Evolutionary conservation across 495 filamentous ascomycete species (phyloP).

Genomic region (Penicillium steckii): DNA sequence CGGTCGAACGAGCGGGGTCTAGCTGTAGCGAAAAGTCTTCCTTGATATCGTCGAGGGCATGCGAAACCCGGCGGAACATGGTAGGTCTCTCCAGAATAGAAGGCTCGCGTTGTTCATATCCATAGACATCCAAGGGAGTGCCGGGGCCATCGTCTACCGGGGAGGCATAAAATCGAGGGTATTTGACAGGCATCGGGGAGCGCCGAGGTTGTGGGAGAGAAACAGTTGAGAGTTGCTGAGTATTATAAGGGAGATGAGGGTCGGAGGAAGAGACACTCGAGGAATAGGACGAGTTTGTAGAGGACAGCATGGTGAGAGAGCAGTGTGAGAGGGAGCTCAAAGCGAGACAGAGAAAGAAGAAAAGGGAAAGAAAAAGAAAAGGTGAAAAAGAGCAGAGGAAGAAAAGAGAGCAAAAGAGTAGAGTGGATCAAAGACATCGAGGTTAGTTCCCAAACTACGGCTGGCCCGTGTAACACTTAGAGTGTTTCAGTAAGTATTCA

Average conservation of each 20-base stretch:
- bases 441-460: constrained; percentile 22
- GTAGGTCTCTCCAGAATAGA: constrained; percentile 35
- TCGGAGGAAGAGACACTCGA: constrained; percentile 31
- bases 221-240: constrained; percentile 28
- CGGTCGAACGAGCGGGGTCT: constrained; percentile 21
- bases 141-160: constrained; percentile 32
- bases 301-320: constrained; percentile 27
- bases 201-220: constrained; percentile 29
- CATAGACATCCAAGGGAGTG: constrained; percentile 39
- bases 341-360: constrained; percentile 9
- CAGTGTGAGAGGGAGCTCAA: constrained; percentile 18
- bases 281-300: constrained; percentile 27
- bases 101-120: constrained; percentile 38
- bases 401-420: constrained; percentile 8
- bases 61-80: constrained; percentile 38
- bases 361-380: constrained; percentile 3
- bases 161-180: constrained; percentile 42
- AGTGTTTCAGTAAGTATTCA: constrained; percentile 9
- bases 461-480: constrained; percentile 29
- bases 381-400: constrained; percentile 16
- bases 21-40: constrained; percentile 36
- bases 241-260: constrained; percentile 29
- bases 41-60: constrained; percentile 42
- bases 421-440: constrained; percentile 32
- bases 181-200: constrained; percentile 24